Percentiles rank a stretch among this genome's conserved stretches.
Evolutionary conservation across 768 basidiomycete genomes (phyloP).

Genomic region (Pulveroboletus sp.): DNA sequence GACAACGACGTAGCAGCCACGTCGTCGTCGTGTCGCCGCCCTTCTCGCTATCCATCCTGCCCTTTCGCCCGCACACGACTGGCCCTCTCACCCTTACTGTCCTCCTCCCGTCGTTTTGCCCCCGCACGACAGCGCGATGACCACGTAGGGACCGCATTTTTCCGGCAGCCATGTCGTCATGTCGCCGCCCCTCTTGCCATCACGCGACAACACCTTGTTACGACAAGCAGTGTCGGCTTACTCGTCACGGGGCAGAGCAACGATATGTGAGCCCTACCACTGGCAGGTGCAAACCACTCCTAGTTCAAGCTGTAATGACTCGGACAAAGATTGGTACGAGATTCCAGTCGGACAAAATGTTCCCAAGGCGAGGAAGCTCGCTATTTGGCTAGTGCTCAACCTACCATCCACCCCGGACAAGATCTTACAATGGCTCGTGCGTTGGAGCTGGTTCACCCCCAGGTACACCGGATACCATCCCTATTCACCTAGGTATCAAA

Average conservation of each 20-base stretch:
- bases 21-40: too few species aligned
- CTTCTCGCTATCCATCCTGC: too few species aligned
- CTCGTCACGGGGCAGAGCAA: constrained; percentile 10
- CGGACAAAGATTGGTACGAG: background rate
- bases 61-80: too few species aligned
- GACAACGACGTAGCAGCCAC: too few species aligned
- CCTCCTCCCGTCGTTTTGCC: too few species aligned
- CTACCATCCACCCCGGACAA: background rate
- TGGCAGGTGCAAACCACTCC: constrained; percentile 22
- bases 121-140: too few species aligned
- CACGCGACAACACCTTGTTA: too few species aligned
- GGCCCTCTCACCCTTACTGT: too few species aligned
- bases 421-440: constrained; percentile 8
- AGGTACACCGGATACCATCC: constrained; percentile 3
- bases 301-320: constrained; percentile 25
- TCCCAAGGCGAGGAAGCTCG: constrained; percentile 10
- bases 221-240: constrained; percentile 17
- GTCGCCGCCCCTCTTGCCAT: too few species aligned
- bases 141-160: too few species aligned
- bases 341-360: background rate
- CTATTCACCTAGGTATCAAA: constrained; percentile 25
- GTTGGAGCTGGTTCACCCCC: constrained; percentile 18
- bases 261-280: constrained; percentile 23
- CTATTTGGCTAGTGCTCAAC: constrained; percentile 15
- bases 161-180: too few species aligned